Evolutionary conservation across 2,329 filamentous ascomycete species (phyloP).

Genomic region (Botryotinia narcissicola): DNA sequence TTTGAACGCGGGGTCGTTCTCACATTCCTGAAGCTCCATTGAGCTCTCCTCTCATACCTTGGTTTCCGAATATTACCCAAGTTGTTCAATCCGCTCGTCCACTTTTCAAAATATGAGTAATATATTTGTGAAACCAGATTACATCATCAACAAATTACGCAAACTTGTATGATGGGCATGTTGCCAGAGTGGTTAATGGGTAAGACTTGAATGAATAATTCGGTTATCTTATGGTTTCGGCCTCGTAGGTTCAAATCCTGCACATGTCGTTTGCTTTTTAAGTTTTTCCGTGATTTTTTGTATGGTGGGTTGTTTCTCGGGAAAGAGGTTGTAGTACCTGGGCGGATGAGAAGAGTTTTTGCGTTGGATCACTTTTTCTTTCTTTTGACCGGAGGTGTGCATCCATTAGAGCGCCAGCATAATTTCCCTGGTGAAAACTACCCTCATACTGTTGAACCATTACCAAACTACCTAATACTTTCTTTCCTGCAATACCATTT

Average conservation of each 20-base stretch:
- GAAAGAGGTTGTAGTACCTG: background rate
- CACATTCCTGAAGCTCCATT: conserved; percentile 8
- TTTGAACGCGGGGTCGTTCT: conserved; percentile 8
- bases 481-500: background rate
- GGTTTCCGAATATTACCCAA: background rate
- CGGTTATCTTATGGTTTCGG: conserved; percentile 23
- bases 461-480: background rate
- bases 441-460: background rate
- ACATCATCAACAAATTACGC: background rate
- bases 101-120: rapidly evolving
- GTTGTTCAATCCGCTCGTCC: background rate
- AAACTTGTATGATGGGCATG: conserved; percentile 1
- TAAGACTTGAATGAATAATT: conserved; percentile 22
- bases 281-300: background rate
- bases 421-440: background rate
- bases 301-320: background rate
- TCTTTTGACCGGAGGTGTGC: background rate
- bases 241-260: conserved; percentile 23
- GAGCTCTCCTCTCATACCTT: background rate
- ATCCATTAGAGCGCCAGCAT: background rate
- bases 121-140: rapidly evolving
- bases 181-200: conserved; percentile 23
- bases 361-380: background rate
- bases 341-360: background rate
- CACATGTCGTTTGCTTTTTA: conserved; percentile 15